Evolutionary conservation across 805 yeast species (phyloP), one percentile per base, ranked within the genome.

Genomic region (Schwanniomyces polymorphus): DNA sequence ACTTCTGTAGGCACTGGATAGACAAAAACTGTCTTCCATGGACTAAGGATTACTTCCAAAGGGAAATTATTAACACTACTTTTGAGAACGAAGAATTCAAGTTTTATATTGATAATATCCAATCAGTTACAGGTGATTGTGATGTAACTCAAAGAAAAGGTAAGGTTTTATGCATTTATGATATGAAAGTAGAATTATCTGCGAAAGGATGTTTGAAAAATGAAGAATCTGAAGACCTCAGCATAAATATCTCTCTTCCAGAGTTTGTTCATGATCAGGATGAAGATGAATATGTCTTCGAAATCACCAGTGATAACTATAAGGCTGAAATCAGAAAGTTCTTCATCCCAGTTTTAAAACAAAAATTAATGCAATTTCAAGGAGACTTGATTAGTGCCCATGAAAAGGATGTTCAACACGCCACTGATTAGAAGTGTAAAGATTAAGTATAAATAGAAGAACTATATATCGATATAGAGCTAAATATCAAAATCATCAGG

Each of bases 61-160:
- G 67, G 23, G 63, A 72, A 21, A 64, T 82, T 26, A 53, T 59
- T 21, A 53, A 64, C 48, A 63, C 68, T 16, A 26, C 52, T 14
- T 53, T 54, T 34, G 67, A 65, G 44, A 50, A 60, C 29, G 72
- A 65, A 16, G 50, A 34, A 7, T 51, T 54, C 43, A 54, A 43
- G 18, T 54, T 67, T 37, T 47, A 64, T 7, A 57, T 84, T 38
- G 66, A 66, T 16, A 58, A 73, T 2, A 68, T 85, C 3, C 68
- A 64, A 23, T 62, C 78, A 5, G 63, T 73, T 14, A 59, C 72
- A 6, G 95, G 95, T 18, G 94, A 88, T 63, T 86, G 94, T 56
- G 88, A 87, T 57, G 91, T 88, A 11, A 84, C 89, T 18, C 92
- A 88, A 65, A 79, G 95, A 70, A 88, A 88, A 65, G 92, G 92